A percentile compares a stretch with the other conserved stretches of the same genome.
These are phyloP conservation scores for Neurospora discreta DNA, from an alignment of 495 filamentous ascomycete species.

Conservation along the genomic window DNA sequence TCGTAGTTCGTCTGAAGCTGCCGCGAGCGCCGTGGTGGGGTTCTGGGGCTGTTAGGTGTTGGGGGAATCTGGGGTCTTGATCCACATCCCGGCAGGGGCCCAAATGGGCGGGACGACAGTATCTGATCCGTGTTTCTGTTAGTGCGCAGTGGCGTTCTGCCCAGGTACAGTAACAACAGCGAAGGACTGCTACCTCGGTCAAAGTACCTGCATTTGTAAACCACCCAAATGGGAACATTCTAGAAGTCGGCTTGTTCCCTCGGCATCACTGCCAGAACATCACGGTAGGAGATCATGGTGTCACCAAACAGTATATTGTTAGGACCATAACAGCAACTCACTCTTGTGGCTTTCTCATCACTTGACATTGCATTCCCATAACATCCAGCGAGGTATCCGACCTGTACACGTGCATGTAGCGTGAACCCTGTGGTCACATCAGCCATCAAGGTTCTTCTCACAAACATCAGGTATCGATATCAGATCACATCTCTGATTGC, in stretches of 20 bases:
- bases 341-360: not conserved
- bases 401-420: not conserved
- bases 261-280: not conserved
- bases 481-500: not conserved
- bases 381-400: not conserved
- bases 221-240: not conserved
- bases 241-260: not conserved
- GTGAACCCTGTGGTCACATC: not conserved
- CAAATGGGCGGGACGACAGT: not conserved
- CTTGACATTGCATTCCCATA: not conserved
- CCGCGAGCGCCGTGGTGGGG: not conserved
- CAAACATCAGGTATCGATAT: not conserved
- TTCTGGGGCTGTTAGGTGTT: not conserved
- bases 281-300: not conserved
- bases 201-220: not conserved
- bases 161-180: not conserved
- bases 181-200: not conserved
- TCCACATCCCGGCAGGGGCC: not conserved
- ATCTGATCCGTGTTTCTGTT: not conserved
- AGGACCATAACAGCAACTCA: not conserved
- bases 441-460: not conserved
- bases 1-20: not conserved
- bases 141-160: not conserved
- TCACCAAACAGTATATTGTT: not conserved
- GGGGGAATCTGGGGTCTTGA: not conserved